Conservation (phyloP, 305 asterid species). For the Solanum hybrid region DNA sequence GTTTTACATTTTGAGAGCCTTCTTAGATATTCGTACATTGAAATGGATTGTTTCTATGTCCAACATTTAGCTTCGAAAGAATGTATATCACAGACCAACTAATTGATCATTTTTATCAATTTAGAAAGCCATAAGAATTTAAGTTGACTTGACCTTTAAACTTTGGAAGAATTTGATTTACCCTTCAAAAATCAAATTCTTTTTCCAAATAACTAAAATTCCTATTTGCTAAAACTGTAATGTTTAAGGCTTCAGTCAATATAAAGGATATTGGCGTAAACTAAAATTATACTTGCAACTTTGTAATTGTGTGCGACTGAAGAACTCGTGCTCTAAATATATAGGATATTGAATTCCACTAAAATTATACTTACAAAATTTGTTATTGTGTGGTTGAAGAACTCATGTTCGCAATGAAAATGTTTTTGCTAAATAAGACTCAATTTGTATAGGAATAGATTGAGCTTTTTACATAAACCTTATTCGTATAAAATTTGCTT, state of each 20-base stretch:
- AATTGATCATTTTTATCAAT: background rate
- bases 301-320: background rate
- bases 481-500: background rate
- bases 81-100: background rate
- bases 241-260: background rate
- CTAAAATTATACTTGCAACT: background rate
- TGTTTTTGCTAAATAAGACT: background rate
- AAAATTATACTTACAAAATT: background rate
- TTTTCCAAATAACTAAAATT: background rate
- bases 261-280: background rate
- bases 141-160: background rate
- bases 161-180: background rate
- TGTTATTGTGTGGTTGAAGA: background rate
- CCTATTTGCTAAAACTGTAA: background rate
- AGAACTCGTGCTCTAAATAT: background rate
- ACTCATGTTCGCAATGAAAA: background rate
- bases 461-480: background rate
- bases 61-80: background rate
- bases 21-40: background rate
- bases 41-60: background rate
- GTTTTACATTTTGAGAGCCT: background rate
- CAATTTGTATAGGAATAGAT: background rate
- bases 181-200: background rate
- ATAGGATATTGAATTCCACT: background rate
- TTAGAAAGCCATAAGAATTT: background rate